Evolutionary conservation across 164 flowering plant species (phyloP).

Genomic region (Kingdonia uniflora): DNA sequence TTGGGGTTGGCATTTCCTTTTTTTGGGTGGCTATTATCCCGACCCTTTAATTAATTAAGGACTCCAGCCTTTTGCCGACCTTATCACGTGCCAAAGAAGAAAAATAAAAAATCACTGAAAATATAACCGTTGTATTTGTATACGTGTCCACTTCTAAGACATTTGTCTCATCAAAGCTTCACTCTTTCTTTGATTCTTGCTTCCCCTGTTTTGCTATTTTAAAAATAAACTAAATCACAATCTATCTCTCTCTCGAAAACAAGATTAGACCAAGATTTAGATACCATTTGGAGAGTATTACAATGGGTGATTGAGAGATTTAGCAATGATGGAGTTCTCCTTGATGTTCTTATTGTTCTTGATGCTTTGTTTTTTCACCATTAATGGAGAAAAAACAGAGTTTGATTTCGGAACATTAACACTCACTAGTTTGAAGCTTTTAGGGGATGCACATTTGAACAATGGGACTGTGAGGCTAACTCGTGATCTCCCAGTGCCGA

Average conservation of each 20-base stretch:
- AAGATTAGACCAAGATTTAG: too few relatives aligned
- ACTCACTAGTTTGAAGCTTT: conserved; percentile 49
- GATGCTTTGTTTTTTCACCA: background rate
- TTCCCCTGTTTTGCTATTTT: too few relatives aligned
- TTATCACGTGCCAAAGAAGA: conserved; percentile 12
- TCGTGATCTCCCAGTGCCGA: conserved; percentile 67
- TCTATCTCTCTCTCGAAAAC: too few relatives aligned
- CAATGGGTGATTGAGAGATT: conserved; percentile 14
- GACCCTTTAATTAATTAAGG: too few relatives aligned
- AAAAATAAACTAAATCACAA: too few relatives aligned
- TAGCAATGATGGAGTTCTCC: conserved; percentile 21
- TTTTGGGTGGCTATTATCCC: too few relatives aligned
- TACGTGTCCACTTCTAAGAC: too few relatives aligned
- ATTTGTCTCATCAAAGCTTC: too few relatives aligned
- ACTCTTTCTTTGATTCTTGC: too few relatives aligned
- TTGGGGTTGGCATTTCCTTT: too few relatives aligned
- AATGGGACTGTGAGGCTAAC: conserved; percentile 61
- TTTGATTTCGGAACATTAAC: conserved; percentile 68
- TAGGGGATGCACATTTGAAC: conserved; percentile 79
- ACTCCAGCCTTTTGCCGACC: too few relatives aligned
- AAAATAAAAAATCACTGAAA: background rate
- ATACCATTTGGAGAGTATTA: background rate
- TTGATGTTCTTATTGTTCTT: background rate
- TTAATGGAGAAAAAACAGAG: conserved; percentile 17
- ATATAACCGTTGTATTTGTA: too few relatives aligned